Percentiles rank a stretch among this genome's conserved stretches.
Conservation (phyloP, 768 basidiomycete species). For the Xanthoconium stramineum region DNA sequence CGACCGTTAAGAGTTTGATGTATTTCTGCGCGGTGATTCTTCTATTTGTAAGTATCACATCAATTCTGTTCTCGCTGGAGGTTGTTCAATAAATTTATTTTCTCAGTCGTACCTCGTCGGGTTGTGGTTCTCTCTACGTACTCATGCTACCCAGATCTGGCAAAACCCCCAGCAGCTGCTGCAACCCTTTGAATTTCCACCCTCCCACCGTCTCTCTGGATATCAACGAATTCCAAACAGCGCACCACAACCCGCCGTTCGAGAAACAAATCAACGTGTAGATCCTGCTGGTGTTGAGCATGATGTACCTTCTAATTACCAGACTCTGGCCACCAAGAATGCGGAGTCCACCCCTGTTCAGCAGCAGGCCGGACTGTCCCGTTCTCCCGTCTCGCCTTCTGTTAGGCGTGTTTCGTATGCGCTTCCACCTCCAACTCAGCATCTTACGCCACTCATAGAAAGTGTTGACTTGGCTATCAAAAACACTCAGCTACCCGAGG, state of each 20-base stretch:
- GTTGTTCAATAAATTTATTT: conserved; percentile 3
- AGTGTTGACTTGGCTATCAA: conserved; percentile 78
- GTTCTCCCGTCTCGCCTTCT: conserved; percentile 41
- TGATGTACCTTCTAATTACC: conserved; percentile 35
- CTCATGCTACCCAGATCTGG: conserved; percentile 98
- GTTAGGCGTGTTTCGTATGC: conserved; percentile 59
- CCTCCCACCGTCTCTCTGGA: conserved; percentile 52
- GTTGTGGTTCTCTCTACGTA: conserved; percentile 97
- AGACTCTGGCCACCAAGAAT: conserved; percentile 35
- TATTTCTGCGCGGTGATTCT: conserved; percentile 92
- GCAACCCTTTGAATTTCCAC: conserved; percentile 59
- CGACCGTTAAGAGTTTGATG: conserved; percentile 92
- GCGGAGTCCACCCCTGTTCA: conserved; percentile 18
- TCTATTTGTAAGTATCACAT: conserved; percentile 64
- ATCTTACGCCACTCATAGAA: conserved; percentile 66
- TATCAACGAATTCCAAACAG: conserved; percentile 50
- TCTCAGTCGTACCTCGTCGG: conserved; percentile 91
- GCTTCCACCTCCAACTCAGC: conserved; percentile 30
- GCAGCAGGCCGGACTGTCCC: conserved; percentile 17
- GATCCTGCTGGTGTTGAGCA: conserved; percentile 34
- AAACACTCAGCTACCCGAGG: conserved; percentile 51
- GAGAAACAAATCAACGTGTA: conserved; percentile 44
- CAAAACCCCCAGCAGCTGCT: conserved; percentile 90
- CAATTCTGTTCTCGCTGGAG: neutral
- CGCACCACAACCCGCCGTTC: conserved; percentile 7